Base-by-base conservation (phyloP, 768 basidiomycete species). In the Zangia roseola region DNA sequence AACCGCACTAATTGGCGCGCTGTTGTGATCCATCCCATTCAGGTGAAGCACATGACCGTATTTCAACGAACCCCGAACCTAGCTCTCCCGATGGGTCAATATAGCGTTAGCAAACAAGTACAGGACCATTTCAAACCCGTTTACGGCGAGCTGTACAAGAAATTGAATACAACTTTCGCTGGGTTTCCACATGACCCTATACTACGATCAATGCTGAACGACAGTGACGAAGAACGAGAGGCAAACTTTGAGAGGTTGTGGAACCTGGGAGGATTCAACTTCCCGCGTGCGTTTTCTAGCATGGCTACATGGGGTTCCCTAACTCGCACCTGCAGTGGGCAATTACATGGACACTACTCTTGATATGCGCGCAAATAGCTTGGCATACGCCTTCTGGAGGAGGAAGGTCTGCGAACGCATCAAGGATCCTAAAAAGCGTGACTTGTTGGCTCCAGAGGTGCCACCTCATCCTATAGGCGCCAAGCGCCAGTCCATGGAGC, bases 31-130 rank as follows among this genome's bases (percentile, higher is more conserved):
- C 7, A 5, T 4, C 20, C 24, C n/a, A 4, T 23, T 13, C 14
- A 57, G 55, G 50, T 58, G 6, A 38, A 24, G 0, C 48, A 58
- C 20, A 13, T 53, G 34, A 58, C 51, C 19, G 47, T 57, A 3
- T 58, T 57, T 25, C 51, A 58, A 26, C 55, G 51, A 8, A 57
- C 56, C 0, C 51, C 56, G 6, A 57, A 58, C 24, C 4, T 47
- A n/a, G 44, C 56, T 8, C 3, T 57, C 3, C 56, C 56, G 6
- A 57, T 49, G 50, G 9, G 19, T 1, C 56, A 53, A 35, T 43
- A 42, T 12, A 9, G 14, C 5, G 1, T 57, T 1, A 57, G 21
- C 38, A 47, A 26, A 17, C 14, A 49, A 1, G 30, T 40, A 0
- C 56, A 57, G 16, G 47, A 49, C 20, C 47, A 53, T 14, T 53